A percentile compares a stretch with the other conserved stretches of the same genome.
Evolutionary conservation across 345 rosid genomes (phyloP).

Genomic region (Eucalyptus tenuipes): DNA sequence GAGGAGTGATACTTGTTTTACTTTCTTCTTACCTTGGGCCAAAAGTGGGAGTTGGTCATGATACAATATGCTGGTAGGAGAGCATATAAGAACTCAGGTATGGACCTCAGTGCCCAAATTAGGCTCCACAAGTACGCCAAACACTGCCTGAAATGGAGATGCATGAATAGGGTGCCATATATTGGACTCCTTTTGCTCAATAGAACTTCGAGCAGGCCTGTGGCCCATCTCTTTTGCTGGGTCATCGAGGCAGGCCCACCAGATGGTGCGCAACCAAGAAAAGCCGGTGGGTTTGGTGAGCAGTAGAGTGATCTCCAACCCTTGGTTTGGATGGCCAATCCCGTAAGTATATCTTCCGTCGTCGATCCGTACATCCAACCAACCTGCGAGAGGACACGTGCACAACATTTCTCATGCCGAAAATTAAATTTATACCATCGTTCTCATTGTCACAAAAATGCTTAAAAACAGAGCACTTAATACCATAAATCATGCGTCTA

Average conservation of each 20-base stretch:
- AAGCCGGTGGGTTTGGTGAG: constrained; percentile 27
- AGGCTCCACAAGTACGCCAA: constrained; percentile 13
- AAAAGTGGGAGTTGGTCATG: constrained; percentile 35
- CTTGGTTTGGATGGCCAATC: constrained; percentile 28
- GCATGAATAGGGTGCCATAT: not conserved
- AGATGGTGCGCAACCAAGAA: constrained; percentile 40
- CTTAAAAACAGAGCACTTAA: not conserved
- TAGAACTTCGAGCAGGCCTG: constrained; percentile 38
- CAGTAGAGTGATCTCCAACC: constrained; percentile 35
- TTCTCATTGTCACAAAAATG: not conserved
- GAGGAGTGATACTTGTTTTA: not conserved
- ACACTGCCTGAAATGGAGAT: constrained; percentile 35
- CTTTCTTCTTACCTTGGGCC: constrained; percentile 44
- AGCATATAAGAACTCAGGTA: constrained; percentile 45
- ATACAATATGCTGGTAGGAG: constrained; percentile 49
- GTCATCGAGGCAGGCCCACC: constrained; percentile 21
- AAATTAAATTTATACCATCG: not conserved
- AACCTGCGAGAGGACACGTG: constrained; percentile 3
- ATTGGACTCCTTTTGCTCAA: constrained; percentile 25
- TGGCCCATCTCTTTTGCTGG: constrained; percentile 59
- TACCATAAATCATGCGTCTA: not conserved
- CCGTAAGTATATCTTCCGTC: constrained; percentile 44
- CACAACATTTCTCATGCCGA: not conserved
- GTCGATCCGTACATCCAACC: constrained; percentile 62
- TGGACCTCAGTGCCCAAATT: constrained; percentile 29